Evolutionary conservation across 352 stramenopile species (phyloP).

Genomic region (Phytophthora hybrid): DNA sequence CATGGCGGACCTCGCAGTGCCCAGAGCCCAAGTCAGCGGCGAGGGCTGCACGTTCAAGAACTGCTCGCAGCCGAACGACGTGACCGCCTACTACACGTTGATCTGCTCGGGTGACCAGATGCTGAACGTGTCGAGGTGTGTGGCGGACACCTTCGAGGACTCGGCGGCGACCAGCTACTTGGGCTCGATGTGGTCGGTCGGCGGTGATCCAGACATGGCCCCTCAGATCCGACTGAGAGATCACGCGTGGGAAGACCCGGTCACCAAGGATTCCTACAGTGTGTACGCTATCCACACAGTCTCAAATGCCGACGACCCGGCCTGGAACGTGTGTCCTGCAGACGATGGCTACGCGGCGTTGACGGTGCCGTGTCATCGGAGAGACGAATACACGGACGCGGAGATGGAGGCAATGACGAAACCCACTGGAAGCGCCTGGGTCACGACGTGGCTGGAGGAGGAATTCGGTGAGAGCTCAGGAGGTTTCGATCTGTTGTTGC

Average conservation of each 20-base stretch:
- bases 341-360: conserved; percentile 21
- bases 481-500: conserved; percentile 20
- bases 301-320: conserved; percentile 21
- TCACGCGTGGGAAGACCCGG: conserved; percentile 32
- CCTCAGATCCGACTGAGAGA: conserved; percentile 32
- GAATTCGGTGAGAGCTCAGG: conserved; percentile 15
- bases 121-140: conserved; percentile 47
- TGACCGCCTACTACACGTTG: conserved; percentile 24
- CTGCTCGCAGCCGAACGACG: conserved; percentile 38
- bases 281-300: conserved; percentile 38
- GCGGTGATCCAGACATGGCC: conserved; percentile 26
- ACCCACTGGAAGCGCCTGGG: conserved; percentile 28
- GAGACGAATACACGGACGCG: conserved; percentile 23
- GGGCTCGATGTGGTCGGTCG: conserved; percentile 40
- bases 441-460: conserved; percentile 31
- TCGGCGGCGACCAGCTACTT: conserved; percentile 22
- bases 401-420: conserved; percentile 29
- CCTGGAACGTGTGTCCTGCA: conserved; percentile 28
- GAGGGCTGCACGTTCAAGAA: conserved; percentile 29
- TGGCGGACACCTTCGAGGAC: conserved; percentile 33
- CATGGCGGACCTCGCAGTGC: conserved; percentile 40
- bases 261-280: conserved; percentile 27
- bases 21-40: conserved; percentile 16
- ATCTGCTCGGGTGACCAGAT: conserved; percentile 52
- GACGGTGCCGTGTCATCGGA: conserved; percentile 32